These are phyloP conservation scores for Hyphopichia wangnamkhiaoensis DNA, from an alignment of 1,139 yeast species.

Conservation along the genomic window DNA sequence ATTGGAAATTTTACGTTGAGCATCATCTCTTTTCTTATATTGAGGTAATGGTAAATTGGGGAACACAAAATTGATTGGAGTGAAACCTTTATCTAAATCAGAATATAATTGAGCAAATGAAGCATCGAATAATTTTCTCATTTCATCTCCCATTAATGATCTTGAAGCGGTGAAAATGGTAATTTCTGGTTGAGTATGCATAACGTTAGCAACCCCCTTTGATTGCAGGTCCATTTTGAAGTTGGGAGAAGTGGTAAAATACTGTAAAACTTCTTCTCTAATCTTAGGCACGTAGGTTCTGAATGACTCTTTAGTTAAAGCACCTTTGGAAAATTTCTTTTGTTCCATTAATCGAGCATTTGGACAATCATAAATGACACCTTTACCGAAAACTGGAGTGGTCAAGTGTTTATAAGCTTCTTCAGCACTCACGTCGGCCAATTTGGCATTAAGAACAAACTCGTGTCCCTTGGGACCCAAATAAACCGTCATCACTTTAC, in stretches of 20 bases:
- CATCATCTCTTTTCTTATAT: slow-evolving; percentile 81
- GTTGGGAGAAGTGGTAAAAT: slow-evolving; percentile 56
- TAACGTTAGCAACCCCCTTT: slow-evolving; percentile 65
- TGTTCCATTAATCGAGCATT: slow-evolving; percentile 95
- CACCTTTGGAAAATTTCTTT: slow-evolving; percentile 91
- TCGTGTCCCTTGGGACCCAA: slow-evolving; percentile 98
- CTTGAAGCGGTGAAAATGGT: slow-evolving; percentile 96
- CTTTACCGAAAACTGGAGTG: slow-evolving; percentile 96
- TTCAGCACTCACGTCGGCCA: slow-evolving; percentile 90
- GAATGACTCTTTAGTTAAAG: slow-evolving; percentile 85
- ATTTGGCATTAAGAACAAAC: slow-evolving; percentile 87
- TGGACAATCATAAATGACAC: slow-evolving; percentile 96
- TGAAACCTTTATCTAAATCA: slow-evolving; percentile 95
- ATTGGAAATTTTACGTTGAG: slow-evolving; percentile 75
- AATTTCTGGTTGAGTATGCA: slow-evolving; percentile 89
- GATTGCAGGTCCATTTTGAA: slow-evolving; percentile 40
- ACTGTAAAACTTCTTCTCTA: slow-evolving; percentile 70
- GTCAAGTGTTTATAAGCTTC: slow-evolving; percentile 94
- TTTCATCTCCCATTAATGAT: slow-evolving; percentile 85
- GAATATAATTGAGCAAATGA: slow-evolving; percentile 83
- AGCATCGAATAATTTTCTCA: slow-evolving; percentile 79
- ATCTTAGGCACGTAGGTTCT: slow-evolving; percentile 85
- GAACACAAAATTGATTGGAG: slow-evolving; percentile 94
- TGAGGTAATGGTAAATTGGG: slow-evolving; percentile 89
- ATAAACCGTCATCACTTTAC: slow-evolving; percentile 92